Percentiles rank a stretch among this genome's conserved stretches.
phyloP scores from a whole-genome alignment of 495 filamentous ascomycete genomes.

The Cryomyces antarcticus region DNA sequence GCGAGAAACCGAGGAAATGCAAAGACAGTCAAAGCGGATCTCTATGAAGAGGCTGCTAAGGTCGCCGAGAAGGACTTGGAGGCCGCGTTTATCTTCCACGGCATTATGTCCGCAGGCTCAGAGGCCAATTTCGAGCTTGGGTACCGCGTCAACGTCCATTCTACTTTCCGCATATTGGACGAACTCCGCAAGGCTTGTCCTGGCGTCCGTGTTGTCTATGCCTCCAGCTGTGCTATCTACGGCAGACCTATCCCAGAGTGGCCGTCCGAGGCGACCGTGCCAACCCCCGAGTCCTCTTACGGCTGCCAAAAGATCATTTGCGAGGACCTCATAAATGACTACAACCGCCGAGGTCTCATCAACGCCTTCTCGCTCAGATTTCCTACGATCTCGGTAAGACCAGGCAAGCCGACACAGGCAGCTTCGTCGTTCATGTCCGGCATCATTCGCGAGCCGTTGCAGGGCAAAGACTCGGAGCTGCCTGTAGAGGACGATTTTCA shows the following conservation, averaged over 20 bases:
- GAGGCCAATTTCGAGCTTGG: slow-evolving; percentile 61
- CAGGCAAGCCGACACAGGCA: slow-evolving; percentile 54
- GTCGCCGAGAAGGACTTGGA: slow-evolving; percentile 20
- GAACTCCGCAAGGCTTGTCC: slow-evolving; percentile 31
- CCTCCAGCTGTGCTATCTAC: slow-evolving; percentile 42
- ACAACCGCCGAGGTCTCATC: slow-evolving; percentile 47
- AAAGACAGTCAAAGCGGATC: slow-evolving; percentile 10
- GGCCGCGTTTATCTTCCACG: slow-evolving; percentile 61
- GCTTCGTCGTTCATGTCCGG: slow-evolving; percentile 56
- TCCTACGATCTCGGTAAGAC: slow-evolving; percentile 55
- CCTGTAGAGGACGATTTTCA: slow-evolving; percentile 34
- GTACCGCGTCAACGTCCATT: slow-evolving; percentile 52
- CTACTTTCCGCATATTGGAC: slow-evolving; percentile 43
- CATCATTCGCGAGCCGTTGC: slow-evolving; percentile 46
- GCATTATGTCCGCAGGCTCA: slow-evolving; percentile 63
- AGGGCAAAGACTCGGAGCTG: slow-evolving; percentile 42
- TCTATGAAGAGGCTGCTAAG: slow-evolving; percentile 2
- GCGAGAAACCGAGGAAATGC: neutral
- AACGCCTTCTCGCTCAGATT: slow-evolving; percentile 48
- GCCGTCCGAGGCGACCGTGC: slow-evolving; percentile 32
- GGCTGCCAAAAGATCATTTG: slow-evolving; percentile 62
- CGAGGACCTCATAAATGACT: slow-evolving; percentile 57
- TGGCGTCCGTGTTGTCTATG: slow-evolving; percentile 44
- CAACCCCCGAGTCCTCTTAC: slow-evolving; percentile 51
- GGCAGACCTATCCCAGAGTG: slow-evolving; percentile 20